Evolutionary conservation across 768 basidiomycete genomes (phyloP).

Genomic region (Lentinula lateritia): DNA sequence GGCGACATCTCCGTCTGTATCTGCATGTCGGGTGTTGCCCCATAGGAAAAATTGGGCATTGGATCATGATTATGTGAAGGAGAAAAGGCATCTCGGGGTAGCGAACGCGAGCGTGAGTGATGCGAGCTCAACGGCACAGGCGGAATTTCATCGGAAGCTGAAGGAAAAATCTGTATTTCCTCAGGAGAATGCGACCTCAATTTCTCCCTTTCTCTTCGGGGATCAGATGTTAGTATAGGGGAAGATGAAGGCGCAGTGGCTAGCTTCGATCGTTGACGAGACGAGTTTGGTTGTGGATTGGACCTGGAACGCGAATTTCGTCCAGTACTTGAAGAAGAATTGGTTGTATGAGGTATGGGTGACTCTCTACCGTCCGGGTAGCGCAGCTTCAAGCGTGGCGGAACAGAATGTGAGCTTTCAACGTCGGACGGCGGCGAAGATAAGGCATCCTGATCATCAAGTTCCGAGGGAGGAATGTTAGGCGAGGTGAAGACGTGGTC

Average conservation of each 20-base stretch:
- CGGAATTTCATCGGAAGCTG: constrained; percentile 31
- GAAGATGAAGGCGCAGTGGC: constrained; percentile 27
- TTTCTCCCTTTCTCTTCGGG: constrained; percentile 19
- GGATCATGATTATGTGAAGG: constrained; percentile 20
- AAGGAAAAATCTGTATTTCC: constrained; percentile 60
- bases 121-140: constrained; percentile 26
- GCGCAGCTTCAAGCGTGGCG: constrained; percentile 68
- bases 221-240: constrained; percentile 20
- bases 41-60: constrained; percentile 16
- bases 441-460: constrained; percentile 29
- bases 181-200: constrained; percentile 39
- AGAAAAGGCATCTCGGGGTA: constrained; percentile 33
- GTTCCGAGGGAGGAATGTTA: constrained; percentile 47
- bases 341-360: constrained; percentile 48
- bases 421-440: constrained; percentile 41
- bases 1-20: constrained; percentile 17
- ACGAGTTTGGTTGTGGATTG: constrained; percentile 23
- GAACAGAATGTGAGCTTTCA: constrained; percentile 46
- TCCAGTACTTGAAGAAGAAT: constrained; percentile 18
- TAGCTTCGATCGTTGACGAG: constrained; percentile 33
- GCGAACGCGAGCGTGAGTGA: constrained; percentile 39
- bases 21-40: constrained; percentile 15
- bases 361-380: constrained; percentile 64
- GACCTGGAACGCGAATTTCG: constrained; percentile 22
- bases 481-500: constrained; percentile 48